Percentiles rank a stretch among this genome's conserved stretches.
These are phyloP conservation scores for Alnus glutinosa DNA, from an alignment of 306 rosid genomes.

Conservation along the genomic window DNA sequence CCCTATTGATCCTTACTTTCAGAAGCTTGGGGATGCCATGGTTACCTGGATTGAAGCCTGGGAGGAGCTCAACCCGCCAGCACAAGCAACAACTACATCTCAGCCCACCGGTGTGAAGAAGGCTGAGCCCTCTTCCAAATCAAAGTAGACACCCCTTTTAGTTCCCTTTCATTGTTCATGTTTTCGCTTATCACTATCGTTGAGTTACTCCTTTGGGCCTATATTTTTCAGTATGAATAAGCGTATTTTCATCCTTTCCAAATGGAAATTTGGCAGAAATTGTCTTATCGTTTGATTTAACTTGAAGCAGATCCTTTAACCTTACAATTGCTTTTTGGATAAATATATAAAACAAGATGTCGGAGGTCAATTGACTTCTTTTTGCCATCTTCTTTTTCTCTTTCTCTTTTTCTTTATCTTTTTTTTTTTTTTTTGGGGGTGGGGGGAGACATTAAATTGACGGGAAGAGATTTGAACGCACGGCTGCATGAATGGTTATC, in stretches of 20 bases:
- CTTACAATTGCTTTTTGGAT: not conserved
- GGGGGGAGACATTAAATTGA: not conserved
- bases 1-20: slow-evolving; percentile 42
- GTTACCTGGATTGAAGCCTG: slow-evolving; percentile 80
- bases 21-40: slow-evolving; percentile 68
- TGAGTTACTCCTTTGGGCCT: not conserved
- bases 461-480: not conserved
- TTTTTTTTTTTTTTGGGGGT: not conserved
- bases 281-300: not conserved
- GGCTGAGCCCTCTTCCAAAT: not conserved
- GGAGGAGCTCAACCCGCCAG: slow-evolving; percentile 66
- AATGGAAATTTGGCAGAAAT: not conserved
- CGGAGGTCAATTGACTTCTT: not conserved
- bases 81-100: not conserved
- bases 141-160: not conserved
- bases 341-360: not conserved
- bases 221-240: not conserved
- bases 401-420: not conserved
- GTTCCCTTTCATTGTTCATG: not conserved
- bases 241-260: not conserved
- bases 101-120: not conserved
- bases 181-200: not conserved
- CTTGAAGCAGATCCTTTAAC: not conserved
- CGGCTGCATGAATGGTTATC: not conserved
- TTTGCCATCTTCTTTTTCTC: too few species aligned